phyloP scores from a whole-genome alignment of 352 stramenopile species.

The Phytophthora pistaciae region DNA sequence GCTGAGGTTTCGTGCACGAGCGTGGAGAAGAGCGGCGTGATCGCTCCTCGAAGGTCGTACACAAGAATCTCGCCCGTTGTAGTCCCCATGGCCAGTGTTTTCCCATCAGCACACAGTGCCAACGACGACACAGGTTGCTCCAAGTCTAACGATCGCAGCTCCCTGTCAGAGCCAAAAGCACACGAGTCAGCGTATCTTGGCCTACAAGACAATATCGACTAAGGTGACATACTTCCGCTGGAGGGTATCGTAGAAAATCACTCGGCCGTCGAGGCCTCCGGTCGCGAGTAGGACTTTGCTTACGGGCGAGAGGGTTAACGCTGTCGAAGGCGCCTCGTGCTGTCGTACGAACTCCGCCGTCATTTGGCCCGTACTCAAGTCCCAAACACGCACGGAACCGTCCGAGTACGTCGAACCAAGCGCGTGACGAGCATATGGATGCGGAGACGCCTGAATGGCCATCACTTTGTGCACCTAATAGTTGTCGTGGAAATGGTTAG shows the following conservation, averaged over 20 bases:
- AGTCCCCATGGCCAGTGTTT: conserved; percentile 68
- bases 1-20: conserved; percentile 47
- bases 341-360: conserved; percentile 64
- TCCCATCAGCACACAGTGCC: conserved; percentile 69
- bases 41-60: conserved; percentile 72
- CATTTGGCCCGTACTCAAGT: conserved; percentile 61
- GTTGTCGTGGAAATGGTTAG: neutral
- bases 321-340: conserved; percentile 65
- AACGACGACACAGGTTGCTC: conserved; percentile 66
- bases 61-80: conserved; percentile 63
- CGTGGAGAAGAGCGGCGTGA: conserved; percentile 64
- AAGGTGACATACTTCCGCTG: conserved; percentile 57
- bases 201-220: neutral
- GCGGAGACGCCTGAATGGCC: conserved; percentile 61
- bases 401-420: conserved; percentile 69
- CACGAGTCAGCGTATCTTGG: conserved; percentile 1
- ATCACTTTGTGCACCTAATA: conserved; percentile 62
- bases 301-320: conserved; percentile 68
- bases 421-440: conserved; percentile 66
- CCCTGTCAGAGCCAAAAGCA: conserved; percentile 34
- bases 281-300: conserved; percentile 75
- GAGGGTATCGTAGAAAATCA: conserved; percentile 79
- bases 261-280: conserved; percentile 67
- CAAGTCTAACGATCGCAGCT: conserved; percentile 66
- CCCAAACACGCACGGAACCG: conserved; percentile 76